phyloP scores from a whole-genome alignment of 2,329 filamentous ascomycete species.

The Apiospora marii region DNA sequence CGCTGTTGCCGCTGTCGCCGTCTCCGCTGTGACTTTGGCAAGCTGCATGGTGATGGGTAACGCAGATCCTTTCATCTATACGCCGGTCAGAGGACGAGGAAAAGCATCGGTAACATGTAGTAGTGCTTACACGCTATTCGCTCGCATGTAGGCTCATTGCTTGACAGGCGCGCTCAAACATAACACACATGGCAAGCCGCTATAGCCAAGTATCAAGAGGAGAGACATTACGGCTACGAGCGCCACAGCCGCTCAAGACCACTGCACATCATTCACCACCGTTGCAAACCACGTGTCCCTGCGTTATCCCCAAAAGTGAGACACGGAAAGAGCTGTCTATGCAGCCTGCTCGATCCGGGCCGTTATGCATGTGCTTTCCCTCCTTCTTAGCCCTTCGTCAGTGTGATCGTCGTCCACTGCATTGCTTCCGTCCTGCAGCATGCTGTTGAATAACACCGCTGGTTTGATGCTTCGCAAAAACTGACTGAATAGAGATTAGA shows the following conservation, averaged over 20 bases:
- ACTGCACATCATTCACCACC: neutral
- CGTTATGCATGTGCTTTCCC: neutral
- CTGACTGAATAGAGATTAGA: neutral
- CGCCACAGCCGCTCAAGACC: neutral
- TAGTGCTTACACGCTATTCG: neutral
- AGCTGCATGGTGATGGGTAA: neutral
- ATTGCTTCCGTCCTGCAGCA: slow-evolving; percentile 7
- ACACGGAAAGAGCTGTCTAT: slow-evolving; percentile 7
- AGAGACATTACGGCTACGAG: neutral
- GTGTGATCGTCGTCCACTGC: neutral
- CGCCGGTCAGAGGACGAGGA: neutral
- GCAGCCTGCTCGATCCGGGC: slow-evolving; percentile 13
- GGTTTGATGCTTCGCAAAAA: neutral
- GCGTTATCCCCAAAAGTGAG: neutral
- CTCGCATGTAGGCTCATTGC: neutral
- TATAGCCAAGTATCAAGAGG: neutral
- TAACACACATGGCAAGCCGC: neutral
- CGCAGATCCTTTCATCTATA: neutral
- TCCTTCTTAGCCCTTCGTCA: neutral
- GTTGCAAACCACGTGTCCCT: slow-evolving; percentile 9
- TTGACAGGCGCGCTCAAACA: neutral
- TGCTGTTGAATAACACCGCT: slow-evolving; percentile 10
- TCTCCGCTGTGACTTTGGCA: neutral
- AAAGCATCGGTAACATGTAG: neutral
- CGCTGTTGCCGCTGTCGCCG: neutral